Conservation (phyloP, 192 early-diverging fungal genomes). For the Thamnidium elegans region DNA sequence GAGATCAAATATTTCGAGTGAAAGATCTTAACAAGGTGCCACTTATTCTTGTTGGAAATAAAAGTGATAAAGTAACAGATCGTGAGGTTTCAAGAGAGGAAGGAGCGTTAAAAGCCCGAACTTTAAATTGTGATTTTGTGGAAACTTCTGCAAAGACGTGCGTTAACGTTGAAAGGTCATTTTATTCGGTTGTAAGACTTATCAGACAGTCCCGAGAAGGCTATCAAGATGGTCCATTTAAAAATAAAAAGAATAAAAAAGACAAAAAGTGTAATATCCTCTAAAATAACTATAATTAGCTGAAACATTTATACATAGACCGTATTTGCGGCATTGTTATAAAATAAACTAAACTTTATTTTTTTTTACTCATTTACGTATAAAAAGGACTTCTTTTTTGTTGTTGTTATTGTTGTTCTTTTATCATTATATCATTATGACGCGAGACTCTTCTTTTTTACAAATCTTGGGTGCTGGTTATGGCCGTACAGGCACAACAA, state of each 20-base stretch:
- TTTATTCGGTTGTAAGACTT: slow-evolving; percentile 69
- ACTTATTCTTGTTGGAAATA: slow-evolving; percentile 85
- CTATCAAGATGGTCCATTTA: not conserved
- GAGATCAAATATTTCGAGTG: slow-evolving; percentile 78
- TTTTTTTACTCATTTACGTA: too few relatives aligned
- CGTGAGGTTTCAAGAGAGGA: slow-evolving; percentile 78
- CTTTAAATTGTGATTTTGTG: slow-evolving; percentile 73
- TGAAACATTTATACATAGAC: too few relatives aligned
- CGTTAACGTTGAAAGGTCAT: slow-evolving; percentile 85
- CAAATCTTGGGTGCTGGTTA: not conserved
- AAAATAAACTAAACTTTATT: too few relatives aligned
- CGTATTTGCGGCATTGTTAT: too few relatives aligned
- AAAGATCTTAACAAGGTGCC: slow-evolving; percentile 80
- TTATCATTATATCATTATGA: not conserved
- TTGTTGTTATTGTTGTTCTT: too few relatives aligned
- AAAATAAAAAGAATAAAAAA: slow-evolving; percentile 14
- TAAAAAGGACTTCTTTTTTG: too few relatives aligned
- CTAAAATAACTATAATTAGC: not conserved
- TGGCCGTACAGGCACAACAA: too few relatives aligned
- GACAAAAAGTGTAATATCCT: slow-evolving; percentile 12
- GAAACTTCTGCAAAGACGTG: slow-evolving; percentile 83
- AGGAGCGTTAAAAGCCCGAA: slow-evolving; percentile 65
- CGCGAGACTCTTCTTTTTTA: not conserved
- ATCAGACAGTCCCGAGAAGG: slow-evolving; percentile 57
- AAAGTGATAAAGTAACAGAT: slow-evolving; percentile 78